Evolutionary conservation across 179 eudicot species (phyloP).

Genomic region (Sideroxylon spinosum): DNA sequence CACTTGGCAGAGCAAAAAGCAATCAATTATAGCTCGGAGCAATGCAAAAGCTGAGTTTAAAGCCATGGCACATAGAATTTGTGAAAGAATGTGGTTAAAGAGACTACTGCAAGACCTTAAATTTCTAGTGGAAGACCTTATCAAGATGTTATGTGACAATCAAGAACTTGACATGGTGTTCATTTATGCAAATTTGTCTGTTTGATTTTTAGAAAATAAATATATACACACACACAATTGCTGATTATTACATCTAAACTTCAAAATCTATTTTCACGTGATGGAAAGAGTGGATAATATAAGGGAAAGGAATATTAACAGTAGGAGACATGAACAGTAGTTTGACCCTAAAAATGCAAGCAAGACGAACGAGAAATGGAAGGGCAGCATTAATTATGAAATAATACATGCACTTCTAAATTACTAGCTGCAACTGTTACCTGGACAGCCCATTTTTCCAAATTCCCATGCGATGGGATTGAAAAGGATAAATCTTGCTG

Average conservation of each 20-base stretch:
- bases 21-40: too few relatives aligned
- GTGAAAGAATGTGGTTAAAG: too few relatives aligned
- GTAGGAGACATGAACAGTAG: neutral
- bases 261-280: neutral
- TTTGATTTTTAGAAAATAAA: neutral
- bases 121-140: too few relatives aligned
- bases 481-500: conserved; percentile 72
- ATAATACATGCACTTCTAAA: neutral
- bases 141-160: too few relatives aligned
- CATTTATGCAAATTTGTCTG: neutral
- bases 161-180: neutral
- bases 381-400: neutral
- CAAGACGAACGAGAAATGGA: neutral
- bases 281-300: neutral
- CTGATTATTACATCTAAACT: neutral
- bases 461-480: conserved; percentile 79
- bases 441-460: conserved; percentile 93
- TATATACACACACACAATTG: neutral
- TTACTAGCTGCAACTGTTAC: conserved; percentile 28
- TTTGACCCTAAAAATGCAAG: neutral
- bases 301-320: neutral
- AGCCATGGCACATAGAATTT: too few relatives aligned
- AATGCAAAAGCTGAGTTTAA: too few relatives aligned
- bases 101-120: too few relatives aligned
- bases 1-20: too few relatives aligned